These are phyloP conservation scores for Ampelocalamus luodianensis DNA, from an alignment of 176 grass and related monocot species.

Conservation along the genomic window DNA sequence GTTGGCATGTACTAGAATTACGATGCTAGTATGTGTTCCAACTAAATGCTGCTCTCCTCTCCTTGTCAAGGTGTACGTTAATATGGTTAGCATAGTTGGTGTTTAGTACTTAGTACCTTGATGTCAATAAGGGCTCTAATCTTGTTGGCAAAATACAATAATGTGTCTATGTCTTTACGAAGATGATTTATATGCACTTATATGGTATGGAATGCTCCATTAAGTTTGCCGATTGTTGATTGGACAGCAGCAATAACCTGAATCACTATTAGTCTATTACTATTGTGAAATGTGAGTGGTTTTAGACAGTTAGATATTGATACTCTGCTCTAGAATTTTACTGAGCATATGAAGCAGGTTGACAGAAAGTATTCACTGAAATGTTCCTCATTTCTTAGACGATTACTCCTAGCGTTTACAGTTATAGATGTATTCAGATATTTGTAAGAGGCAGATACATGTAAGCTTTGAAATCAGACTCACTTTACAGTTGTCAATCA, in stretches of 20 bases:
- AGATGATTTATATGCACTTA: conserved; percentile 16
- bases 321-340: conserved; percentile 33
- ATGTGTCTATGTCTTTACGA: conserved; percentile 18
- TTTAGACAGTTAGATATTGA: conserved; percentile 39
- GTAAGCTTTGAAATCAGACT: conserved; percentile 22
- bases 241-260: conserved; percentile 13
- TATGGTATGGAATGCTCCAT: neutral
- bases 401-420: conserved; percentile 12
- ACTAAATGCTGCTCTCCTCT: conserved; percentile 31
- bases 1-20: conserved; percentile 19
- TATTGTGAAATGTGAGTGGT: conserved; percentile 37
- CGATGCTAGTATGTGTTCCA: neutral
- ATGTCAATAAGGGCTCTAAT: conserved; percentile 35
- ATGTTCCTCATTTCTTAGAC: conserved; percentile 14
- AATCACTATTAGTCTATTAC: conserved; percentile 14
- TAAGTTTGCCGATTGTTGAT: conserved; percentile 17
- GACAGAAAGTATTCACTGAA: conserved; percentile 19
- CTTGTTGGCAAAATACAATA: neutral
- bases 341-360: conserved; percentile 4
- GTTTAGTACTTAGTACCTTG: conserved; percentile 26
- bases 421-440: conserved; percentile 1
- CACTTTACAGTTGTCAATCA: conserved; percentile 23
- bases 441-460: conserved; percentile 1
- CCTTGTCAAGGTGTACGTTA: conserved; percentile 37
- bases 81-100: conserved; percentile 40